Evolutionary conservation across 371 early-diverging fungal genomes (phyloP), one percentile per base, ranked within the genome.

Genomic region (Mortierella sp.): DNA sequence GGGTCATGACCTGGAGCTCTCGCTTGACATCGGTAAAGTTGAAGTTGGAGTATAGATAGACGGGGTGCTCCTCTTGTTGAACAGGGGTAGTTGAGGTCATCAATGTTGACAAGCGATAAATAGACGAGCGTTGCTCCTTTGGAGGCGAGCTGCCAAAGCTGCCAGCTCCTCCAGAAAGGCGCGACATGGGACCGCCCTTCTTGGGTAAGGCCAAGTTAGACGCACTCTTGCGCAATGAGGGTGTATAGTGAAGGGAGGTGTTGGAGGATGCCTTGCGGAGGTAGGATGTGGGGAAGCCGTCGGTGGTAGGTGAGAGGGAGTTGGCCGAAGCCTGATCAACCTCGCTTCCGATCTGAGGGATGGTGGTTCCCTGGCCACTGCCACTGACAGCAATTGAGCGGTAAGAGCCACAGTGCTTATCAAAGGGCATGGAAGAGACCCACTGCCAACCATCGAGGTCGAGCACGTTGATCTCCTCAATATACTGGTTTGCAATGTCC

Each of bases 331-430:
- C 68, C 27, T 80, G 78, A 5, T 80, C 88, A 38, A 81, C 14
- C 24, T 84, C 88, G 60, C 83, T 85, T 46, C 88, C 88, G 70
- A 87, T 84, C 72, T 83, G 74, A 3, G 89, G 89, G 46, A 88
- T 80, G 4, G 77, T 76, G 46, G 85, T 76, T 44, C 82, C 80
- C 18, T 88, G 82, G 32, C 82, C 81, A 49, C 78, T 75, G 32
- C 89, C 85, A 48, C 89, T 91, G 48, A 93, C 91, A 14, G 94
- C 92, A 70, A 95, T 90, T 1, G 96, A 96, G 27, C 96, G 91
- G 82, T 96, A 96, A 12, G 95, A 93, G 24, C 96, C 95, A 29
- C 95, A 94, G 77, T 94, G 95, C 72, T 94, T 93, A 41, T 93
- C 93, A 70, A 95, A 93, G 48, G 91, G 89, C 82, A 91, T 90